phyloP scores from a whole-genome alignment of 1,284 basidiomycete genomes.

The Leccinum fuscescens region DNA sequence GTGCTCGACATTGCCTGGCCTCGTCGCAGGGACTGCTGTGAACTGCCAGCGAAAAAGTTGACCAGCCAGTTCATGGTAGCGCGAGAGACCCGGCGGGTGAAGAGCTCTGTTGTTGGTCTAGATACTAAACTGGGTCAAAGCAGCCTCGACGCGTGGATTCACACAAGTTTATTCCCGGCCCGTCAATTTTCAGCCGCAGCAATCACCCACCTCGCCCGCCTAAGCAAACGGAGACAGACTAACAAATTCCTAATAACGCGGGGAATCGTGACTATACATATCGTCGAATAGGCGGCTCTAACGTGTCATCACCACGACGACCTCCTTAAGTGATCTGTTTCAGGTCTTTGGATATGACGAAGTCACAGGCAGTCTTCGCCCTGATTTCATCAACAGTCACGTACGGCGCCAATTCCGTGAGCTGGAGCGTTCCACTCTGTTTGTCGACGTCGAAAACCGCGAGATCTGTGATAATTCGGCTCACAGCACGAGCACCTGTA shows the following conservation, averaged over 20 bases:
- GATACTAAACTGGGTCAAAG: slow-evolving; percentile 15
- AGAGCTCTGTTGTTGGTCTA: slow-evolving; percentile 1
- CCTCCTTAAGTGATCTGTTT: slow-evolving; percentile 26
- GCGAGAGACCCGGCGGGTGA: slow-evolving; percentile 5
- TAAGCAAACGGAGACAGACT: neutral
- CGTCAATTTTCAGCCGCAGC: slow-evolving; percentile 21
- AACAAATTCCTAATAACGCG: neutral
- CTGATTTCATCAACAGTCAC: slow-evolving; percentile 80
- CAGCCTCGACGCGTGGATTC: slow-evolving; percentile 2
- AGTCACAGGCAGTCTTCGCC: slow-evolving; percentile 79
- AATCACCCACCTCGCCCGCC: slow-evolving; percentile 16
- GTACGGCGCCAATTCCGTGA: slow-evolving; percentile 80
- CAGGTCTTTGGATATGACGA: slow-evolving; percentile 51
- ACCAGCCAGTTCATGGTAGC: slow-evolving; percentile 66
- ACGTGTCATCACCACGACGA: slow-evolving; percentile 12
- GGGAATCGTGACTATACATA: slow-evolving; percentile 1
- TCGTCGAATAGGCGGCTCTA: neutral
- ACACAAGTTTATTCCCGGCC: slow-evolving; percentile 1
- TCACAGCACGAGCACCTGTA: slow-evolving; percentile 82
- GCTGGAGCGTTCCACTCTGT: slow-evolving; percentile 61
- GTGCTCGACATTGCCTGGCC: slow-evolving; percentile 69
- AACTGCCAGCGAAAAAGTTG: slow-evolving; percentile 55
- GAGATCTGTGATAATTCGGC: slow-evolving; percentile 88
- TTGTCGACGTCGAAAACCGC: slow-evolving; percentile 88
- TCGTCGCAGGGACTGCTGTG: slow-evolving; percentile 45